Base-by-base conservation (phyloP, 2,329 filamentous ascomycete genomes). In the Exophiala bonariae region DNA sequence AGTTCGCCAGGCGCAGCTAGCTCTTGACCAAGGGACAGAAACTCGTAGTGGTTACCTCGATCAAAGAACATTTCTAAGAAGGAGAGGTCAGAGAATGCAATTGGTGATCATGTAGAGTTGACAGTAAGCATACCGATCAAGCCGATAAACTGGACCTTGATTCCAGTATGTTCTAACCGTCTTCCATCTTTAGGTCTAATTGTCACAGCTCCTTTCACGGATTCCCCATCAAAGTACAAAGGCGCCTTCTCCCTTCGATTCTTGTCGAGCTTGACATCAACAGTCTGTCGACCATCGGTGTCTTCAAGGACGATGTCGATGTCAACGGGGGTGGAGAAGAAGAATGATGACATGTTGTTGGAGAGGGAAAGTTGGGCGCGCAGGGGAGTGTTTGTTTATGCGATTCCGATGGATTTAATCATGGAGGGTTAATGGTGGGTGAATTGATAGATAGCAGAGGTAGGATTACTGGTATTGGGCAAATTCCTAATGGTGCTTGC, bases 61-160 rank as follows among this genome's bases (percentile, higher is more conserved):
- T 99, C 93, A 71, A 96, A 99, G 81, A 97, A 99, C 93, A 99
- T 99, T 70, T 99, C 93, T 95, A 47, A 48, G 41, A 22, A 22
- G 31, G 19, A 44, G 30, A 54, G 45, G 35, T 47, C 37, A 34
- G 28, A 41, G 35, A n/a, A 37, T 23, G 39, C 11, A 46, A 45
- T 31, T n/a, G n/a, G n/a, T 26, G 23, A 26, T 6, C 23, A 26
- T 26, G 52, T 11, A 56, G 56, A 16, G 48, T 47, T 20, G n/a
- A n/a, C 22, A 19, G 31, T 19, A 44, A 49, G 17, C 40, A 54
- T 75, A 93, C 89, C 89, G 77, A 99, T 99, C 55, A 91, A 95
- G 67, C 93, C 93, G 63, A 99, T 96, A 75, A 99, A 99, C 69
- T 99, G 93, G 62, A 99, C 92, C 74, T 99, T 99, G 80, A 99